Percentiles rank a stretch among this genome's conserved stretches.
Conservation (phyloP, 2,329 filamentous ascomycete genomes). For the Plectosphaerella sp. region DNA sequence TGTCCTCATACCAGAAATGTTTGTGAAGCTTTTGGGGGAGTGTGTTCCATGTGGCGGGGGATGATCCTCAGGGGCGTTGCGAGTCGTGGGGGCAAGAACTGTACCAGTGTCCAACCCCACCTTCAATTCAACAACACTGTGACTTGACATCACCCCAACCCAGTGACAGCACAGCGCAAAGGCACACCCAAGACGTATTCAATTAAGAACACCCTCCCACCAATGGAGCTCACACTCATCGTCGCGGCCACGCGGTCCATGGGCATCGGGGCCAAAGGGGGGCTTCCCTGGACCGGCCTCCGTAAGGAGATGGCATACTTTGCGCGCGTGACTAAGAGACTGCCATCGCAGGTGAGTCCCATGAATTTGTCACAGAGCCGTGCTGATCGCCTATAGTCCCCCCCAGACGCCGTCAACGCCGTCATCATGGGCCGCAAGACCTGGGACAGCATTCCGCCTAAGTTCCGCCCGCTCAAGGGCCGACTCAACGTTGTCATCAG, state of each 20-base stretch:
- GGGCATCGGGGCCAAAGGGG: constrained; percentile 78
- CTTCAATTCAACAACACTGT: too few relatives aligned
- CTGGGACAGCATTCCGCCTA: constrained; percentile 81
- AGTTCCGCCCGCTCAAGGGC: constrained; percentile 74
- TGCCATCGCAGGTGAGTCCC: constrained; percentile 34
- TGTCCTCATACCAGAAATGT: too few relatives aligned
- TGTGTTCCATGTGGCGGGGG: too few relatives aligned
- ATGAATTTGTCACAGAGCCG: background rate
- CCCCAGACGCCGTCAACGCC: constrained; percentile 51
- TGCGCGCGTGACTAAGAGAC: constrained; percentile 76
- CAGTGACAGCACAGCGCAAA: too few relatives aligned
- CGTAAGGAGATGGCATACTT: constrained; percentile 95
- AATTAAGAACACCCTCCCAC: background rate
- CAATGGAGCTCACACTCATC: constrained; percentile 72
- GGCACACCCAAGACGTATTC: too few relatives aligned
- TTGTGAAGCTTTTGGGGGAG: too few relatives aligned
- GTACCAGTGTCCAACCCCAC: too few relatives aligned
- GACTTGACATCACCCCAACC: too few relatives aligned
- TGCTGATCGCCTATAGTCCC: constrained; percentile 15
- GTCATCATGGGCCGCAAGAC: constrained; percentile 98
- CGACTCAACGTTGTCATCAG: constrained; percentile 81
- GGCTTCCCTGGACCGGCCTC: constrained; percentile 83
- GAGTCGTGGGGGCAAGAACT: too few relatives aligned
- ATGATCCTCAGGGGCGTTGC: too few relatives aligned
- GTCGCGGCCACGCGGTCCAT: constrained; percentile 88